Evolutionary conservation across 1,284 basidiomycete genomes (phyloP).

Genomic region (Pyrrhoderma lamaoense): DNA sequence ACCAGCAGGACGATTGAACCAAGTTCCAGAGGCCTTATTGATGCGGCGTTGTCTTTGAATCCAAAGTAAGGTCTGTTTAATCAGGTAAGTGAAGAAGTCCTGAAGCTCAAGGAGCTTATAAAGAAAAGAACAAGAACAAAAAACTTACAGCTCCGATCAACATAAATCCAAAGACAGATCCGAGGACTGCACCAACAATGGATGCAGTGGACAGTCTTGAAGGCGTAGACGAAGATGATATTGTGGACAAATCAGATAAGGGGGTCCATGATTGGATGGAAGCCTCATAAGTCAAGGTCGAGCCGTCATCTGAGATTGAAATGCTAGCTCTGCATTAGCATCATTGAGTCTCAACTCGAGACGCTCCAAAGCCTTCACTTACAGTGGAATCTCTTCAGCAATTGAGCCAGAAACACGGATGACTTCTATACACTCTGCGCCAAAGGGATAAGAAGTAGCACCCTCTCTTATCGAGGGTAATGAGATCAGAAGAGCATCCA

Average conservation of each 20-base stretch:
- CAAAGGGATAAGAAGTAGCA: conserved; percentile 1
- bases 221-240: conserved; percentile 1
- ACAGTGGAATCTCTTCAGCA: conserved; percentile 6
- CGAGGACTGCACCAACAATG: conserved; percentile 14
- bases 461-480: not conserved
- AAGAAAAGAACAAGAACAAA: no score
- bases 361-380: not conserved
- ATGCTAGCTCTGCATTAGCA: not conserved
- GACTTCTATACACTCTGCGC: conserved; percentile 13
- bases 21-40: conserved; percentile 10
- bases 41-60: conserved; percentile 14
- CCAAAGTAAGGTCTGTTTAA: conserved; percentile 9
- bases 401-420: conserved; percentile 7
- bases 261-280: not conserved
- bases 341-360: not conserved
- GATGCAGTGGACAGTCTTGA: conserved; percentile 1
- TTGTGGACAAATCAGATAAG: not conserved
- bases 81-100: not conserved
- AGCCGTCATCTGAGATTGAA: conserved; percentile 12
- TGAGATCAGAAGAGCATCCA: not conserved
- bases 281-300: not conserved
- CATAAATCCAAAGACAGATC: conserved; percentile 11
- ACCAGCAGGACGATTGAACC: conserved; percentile 12
- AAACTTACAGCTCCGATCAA: conserved; percentile 11
- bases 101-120: not conserved